Base-by-base conservation (phyloP, 2,329 filamentous ascomycete species). In the Cordyceps tenuipes region DNA sequence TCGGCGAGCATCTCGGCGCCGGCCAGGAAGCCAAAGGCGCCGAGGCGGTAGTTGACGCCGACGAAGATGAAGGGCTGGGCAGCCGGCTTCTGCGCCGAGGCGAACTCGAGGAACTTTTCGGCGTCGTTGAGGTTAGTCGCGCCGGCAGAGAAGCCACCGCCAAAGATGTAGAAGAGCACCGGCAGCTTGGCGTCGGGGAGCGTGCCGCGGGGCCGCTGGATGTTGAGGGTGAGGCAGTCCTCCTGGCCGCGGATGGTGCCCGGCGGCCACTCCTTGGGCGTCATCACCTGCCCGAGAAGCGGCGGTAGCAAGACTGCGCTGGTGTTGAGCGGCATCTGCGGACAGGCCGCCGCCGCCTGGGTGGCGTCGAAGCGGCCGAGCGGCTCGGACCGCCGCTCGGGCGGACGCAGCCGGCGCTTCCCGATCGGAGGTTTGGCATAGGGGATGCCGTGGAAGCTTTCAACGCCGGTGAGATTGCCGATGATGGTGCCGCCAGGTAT, bases 11-110 rank as follows among this genome's bases (percentile, higher is more conserved):
- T 73, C 65, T 86, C 82, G 49, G 76, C 76, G 1, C 83, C 83
- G 0, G 79, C 76, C 61, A 87, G 64, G 68, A 86, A 87, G 0
- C 84, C 85, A 63, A 86, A 87, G 0, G 78, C 82, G 13, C 79
- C 80, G 0, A 85, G 72, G 1, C 83, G 81, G 70, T 88, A 87
- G 68, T 87, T 88, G 63, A 87, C 79, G 0, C 80, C 77, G 0
- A 89, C 85, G 53, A 83, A 84, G 48, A 89, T 73, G 57, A 88
- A 77, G 0, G 82, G 80, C 66, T 86, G 81, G 34, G n/a, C n/a
- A n/a, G n/a, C n/a, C n/a, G n/a, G n/a, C n/a, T 76, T 75, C 48
- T 79, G 65, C 8, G 68, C 60, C 59, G 79, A 65, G 2, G 72
- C 70, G 9, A 69, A 65, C 7, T 65, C 49, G 15, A 79, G 67